phyloP scores from a whole-genome alignment of 345 rosid genomes.

The Melaleuca quinquenervia region DNA sequence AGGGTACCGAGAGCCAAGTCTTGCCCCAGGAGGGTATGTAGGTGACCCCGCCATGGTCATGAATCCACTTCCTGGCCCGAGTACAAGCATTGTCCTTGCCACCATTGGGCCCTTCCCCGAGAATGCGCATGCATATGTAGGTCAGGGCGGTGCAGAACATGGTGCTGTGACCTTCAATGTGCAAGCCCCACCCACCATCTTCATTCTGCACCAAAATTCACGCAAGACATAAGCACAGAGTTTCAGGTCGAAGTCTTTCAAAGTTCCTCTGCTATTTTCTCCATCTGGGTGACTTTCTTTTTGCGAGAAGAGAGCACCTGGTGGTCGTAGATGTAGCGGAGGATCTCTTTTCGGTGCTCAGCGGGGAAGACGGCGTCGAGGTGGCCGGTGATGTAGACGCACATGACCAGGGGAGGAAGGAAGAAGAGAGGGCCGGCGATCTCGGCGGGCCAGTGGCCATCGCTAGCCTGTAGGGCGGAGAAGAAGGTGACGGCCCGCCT shows the following conservation, averaged over 20 bases:
- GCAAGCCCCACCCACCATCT: constrained; percentile 30
- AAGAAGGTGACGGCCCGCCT: constrained; percentile 18
- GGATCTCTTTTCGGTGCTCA: constrained; percentile 20
- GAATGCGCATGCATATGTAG: constrained; percentile 26
- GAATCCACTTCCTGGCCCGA: constrained; percentile 22
- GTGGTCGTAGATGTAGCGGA: constrained; percentile 21
- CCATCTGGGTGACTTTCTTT: neutral
- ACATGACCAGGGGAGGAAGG: constrained; percentile 22
- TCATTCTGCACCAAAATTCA: constrained; percentile 5
- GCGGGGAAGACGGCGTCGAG: constrained; percentile 14
- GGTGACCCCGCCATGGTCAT: constrained; percentile 18
- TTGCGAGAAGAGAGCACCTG: neutral
- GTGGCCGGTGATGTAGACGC: constrained; percentile 26
- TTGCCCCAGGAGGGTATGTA: constrained; percentile 29
- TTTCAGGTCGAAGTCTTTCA: neutral
- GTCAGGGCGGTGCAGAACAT: constrained; percentile 21
- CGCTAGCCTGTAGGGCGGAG: constrained; percentile 25
- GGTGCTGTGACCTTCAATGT: constrained; percentile 25
- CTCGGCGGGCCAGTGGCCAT: constrained; percentile 36
- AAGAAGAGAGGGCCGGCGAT: constrained; percentile 25
- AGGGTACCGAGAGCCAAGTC: constrained; percentile 21
- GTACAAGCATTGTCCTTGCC: constrained; percentile 17
- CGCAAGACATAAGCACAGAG: neutral
- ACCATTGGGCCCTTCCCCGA: constrained; percentile 23
- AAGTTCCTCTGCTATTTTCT: neutral